Percentiles rank a stretch among this genome's conserved stretches.
Evolutionary conservation across 192 early-diverging fungal species (phyloP).

Genomic region (Paraglomus occultum): DNA sequence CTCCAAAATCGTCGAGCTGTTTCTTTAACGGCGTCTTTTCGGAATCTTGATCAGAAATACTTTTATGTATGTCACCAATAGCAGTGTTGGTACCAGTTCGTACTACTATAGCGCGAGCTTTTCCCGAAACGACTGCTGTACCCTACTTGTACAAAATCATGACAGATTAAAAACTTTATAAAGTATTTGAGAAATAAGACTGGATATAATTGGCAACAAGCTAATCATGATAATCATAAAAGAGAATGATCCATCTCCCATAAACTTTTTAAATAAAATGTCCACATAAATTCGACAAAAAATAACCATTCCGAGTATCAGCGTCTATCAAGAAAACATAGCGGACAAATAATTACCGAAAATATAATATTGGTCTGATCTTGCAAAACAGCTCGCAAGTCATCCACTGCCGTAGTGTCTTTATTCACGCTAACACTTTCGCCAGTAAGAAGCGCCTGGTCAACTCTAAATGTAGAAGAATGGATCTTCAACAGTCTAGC

Average conservation of each 20-base stretch:
- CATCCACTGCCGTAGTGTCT: constrained; percentile 58
- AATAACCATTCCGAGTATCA: constrained; percentile 55
- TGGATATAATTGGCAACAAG: not conserved
- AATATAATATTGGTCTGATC: constrained; percentile 98
- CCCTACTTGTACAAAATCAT: constrained; percentile 43
- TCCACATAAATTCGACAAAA: constrained; percentile 37
- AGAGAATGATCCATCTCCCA: not conserved
- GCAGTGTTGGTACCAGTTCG: constrained; percentile 85
- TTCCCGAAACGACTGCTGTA: constrained; percentile 91
- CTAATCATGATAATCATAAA: not conserved
- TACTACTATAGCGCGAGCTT: constrained; percentile 84
- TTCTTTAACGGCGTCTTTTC: constrained; percentile 96
- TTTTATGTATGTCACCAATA: constrained; percentile 91
- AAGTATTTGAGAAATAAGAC: not conserved
- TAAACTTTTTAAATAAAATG: not conserved
- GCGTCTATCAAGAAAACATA: constrained; percentile 62
- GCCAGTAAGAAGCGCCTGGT: constrained; percentile 96
- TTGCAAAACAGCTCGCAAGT: constrained; percentile 83
- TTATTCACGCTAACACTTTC: constrained; percentile 93
- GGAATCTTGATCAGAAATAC: constrained; percentile 77
- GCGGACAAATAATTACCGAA: constrained; percentile 59
- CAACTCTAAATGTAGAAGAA: constrained; percentile 86
- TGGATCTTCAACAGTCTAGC: constrained; percentile 77
- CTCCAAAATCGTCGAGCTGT: constrained; percentile 96
- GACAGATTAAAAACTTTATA: too few species aligned